Percentiles rank a stretch among this genome's conserved stretches.
Evolutionary conservation across 371 early-diverging fungal genomes (phyloP).

Genomic region (Mucor irregularis): DNA sequence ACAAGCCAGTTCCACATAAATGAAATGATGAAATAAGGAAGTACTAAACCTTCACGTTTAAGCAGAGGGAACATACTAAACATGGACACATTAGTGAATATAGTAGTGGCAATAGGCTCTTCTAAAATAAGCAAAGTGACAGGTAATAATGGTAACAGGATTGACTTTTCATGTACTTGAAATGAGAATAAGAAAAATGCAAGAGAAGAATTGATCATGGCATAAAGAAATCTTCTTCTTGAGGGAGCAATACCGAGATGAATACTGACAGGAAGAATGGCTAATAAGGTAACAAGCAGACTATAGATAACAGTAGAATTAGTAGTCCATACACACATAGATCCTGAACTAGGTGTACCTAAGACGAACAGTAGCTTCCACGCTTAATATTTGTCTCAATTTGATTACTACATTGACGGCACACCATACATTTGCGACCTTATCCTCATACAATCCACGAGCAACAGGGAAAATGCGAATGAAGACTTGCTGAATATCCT

Average conservation of each 20-base stretch:
- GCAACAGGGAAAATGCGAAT: constrained; percentile 89
- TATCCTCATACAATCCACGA: constrained; percentile 96
- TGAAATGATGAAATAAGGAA: constrained; percentile 65
- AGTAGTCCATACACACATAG: neutral
- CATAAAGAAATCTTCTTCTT: constrained; percentile 61
- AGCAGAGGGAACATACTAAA: constrained; percentile 92
- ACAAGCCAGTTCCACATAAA: constrained; percentile 75
- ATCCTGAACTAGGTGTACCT: constrained; percentile 48
- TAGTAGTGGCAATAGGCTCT: constrained; percentile 55
- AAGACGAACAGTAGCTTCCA: constrained; percentile 64
- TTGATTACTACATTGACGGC: constrained; percentile 85
- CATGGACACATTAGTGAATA: constrained; percentile 81
- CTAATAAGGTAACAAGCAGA: constrained; percentile 63
- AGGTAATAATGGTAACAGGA: constrained; percentile 83
- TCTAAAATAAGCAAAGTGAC: constrained; percentile 69
- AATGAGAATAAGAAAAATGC: constrained; percentile 94
- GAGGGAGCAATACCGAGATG: constrained; percentile 58
- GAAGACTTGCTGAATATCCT: constrained; percentile 76
- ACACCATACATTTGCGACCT: constrained; percentile 97
- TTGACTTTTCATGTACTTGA: constrained; percentile 97
- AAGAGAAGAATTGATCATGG: constrained; percentile 72
- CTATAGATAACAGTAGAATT: constrained; percentile 37
- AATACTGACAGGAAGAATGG: constrained; percentile 69
- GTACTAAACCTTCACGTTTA: constrained; percentile 64
- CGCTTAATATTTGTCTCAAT: constrained; percentile 64